Base-by-base conservation (phyloP, 805 yeast genomes). In the Suhomyces pyralidae region DNA sequence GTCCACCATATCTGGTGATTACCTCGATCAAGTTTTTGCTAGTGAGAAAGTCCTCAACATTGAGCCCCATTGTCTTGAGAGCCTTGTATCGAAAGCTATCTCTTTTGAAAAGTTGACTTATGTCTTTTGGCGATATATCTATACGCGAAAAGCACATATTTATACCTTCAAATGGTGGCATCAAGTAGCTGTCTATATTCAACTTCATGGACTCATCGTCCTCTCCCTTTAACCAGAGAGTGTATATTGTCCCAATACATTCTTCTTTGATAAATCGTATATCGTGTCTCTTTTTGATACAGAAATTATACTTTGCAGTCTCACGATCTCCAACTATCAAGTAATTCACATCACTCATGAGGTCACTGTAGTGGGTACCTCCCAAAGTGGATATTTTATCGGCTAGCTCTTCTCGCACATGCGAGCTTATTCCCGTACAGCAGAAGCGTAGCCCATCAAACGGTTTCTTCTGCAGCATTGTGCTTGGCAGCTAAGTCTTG, bases 291-390 rank as follows among this genome's bases (percentile, higher is more conserved):
- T 74, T 70, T 52, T 73, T 68, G 1, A 82, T 76, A 51, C 82
- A 77, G 61, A 74, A 84, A 48, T 67, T 68, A 64, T 77, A 82
- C 62, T 84, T 84, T 25, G 81, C 84, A 0, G 87, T 82, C 51
- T 75, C 69, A 26, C 80, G 69, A 40, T 74, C 76, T 1, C 90
- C 90, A 28, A 85, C 84, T 5, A 87, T 73, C 24, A 87, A 66
- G 40, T 80, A 80, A 50, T 79, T 76, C 2, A 82, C 85, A 62
- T 83, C 84, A 46, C 83, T 79, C 73, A 85, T 82, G 57, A 86
- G 66, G 60, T 85, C 85, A 42, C 76, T 75, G 53, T 78, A 74
- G 57, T 77, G 81, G 8, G 59, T 61, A 1, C 91, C 92, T 7
- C 92, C 93, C 64, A 86, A 72, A 7, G 76, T 69, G 25, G 68